These are phyloP conservation scores for Cerioporus squamosus DNA, from an alignment of 1,284 basidiomycete species.

Conservation along the genomic window DNA sequence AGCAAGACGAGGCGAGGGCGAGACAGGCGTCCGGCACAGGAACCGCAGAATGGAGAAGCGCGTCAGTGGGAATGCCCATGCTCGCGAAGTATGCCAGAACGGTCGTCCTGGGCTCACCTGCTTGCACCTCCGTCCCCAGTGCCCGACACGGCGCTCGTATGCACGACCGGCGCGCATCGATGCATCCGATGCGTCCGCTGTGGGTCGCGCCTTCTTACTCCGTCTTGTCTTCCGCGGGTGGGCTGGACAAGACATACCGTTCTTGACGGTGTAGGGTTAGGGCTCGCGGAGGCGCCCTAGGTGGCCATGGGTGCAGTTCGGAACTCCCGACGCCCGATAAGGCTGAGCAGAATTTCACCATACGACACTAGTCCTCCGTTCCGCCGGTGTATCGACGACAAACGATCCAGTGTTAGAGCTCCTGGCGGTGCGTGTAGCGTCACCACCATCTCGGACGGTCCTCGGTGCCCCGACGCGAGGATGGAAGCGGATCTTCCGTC, in stretches of 20 bases:
- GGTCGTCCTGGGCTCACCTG: slow-evolving; percentile 24
- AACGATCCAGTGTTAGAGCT: not conserved
- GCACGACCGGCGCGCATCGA: slow-evolving; percentile 13
- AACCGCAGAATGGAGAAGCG: slow-evolving; percentile 29
- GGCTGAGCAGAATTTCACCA: slow-evolving; percentile 5
- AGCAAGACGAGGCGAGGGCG: slow-evolving; percentile 15
- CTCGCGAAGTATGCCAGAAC: slow-evolving; percentile 20
- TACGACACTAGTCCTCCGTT: slow-evolving; percentile 4
- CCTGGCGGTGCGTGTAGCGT: not conserved
- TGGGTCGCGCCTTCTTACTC: slow-evolving; percentile 18
- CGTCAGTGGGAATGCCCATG: slow-evolving; percentile 21
- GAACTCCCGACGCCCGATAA: slow-evolving; percentile 15
- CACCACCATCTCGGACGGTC: not conserved
- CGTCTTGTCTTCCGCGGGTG: not conserved
- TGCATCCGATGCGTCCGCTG: slow-evolving; percentile 14
- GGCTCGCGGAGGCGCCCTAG: slow-evolving; percentile 12
- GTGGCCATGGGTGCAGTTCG: slow-evolving; percentile 18
- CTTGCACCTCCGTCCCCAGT: slow-evolving; percentile 5
- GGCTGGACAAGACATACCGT: slow-evolving; percentile 21
- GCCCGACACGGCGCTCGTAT: slow-evolving; percentile 5
- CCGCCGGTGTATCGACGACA: slow-evolving; percentile 1
- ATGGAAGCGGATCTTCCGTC: not conserved
- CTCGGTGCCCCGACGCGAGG: not conserved
- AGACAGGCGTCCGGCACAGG: slow-evolving; percentile 22
- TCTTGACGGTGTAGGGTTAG: slow-evolving; percentile 19